A percentile compares a stretch with the other conserved stretches of the same genome.
phyloP scores from a whole-genome alignment of 2,329 filamentous ascomycete genomes.

The Rosellinia necatrix region DNA sequence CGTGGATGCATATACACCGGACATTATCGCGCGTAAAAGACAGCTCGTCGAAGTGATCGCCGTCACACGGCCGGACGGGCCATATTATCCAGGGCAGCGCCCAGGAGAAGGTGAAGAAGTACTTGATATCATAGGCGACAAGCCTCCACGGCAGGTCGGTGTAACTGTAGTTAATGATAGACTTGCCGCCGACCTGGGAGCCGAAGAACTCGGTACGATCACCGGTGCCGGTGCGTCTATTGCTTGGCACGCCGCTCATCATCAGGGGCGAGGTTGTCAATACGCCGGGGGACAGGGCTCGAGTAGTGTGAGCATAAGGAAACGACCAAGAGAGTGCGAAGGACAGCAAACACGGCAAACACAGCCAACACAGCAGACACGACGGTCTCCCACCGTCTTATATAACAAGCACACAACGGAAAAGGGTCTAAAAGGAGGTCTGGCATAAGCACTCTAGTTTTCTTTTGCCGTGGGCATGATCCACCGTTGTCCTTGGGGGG shows the following conservation, averaged over 20 bases:
- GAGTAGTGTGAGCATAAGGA: too few species aligned
- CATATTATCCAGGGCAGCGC: conserved; percentile 65
- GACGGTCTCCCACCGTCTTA: too few species aligned
- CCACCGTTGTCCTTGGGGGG: background rate
- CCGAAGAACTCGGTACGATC: conserved; percentile 57
- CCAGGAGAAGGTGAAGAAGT: conserved; percentile 60
- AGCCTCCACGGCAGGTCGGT: conserved; percentile 60
- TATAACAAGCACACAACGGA: too few species aligned
- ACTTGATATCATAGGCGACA: conserved; percentile 57
- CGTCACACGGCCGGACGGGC: conserved; percentile 58
- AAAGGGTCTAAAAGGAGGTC: too few species aligned
- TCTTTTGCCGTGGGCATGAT: too few species aligned
- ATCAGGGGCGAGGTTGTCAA: background rate
- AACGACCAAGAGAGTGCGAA: too few species aligned
- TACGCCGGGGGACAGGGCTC: background rate
- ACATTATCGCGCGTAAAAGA: conserved; percentile 62
- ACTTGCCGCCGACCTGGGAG: conserved; percentile 61
- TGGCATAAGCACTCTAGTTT: too few species aligned
- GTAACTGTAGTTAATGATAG: conserved; percentile 65
- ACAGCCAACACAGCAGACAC: background rate
- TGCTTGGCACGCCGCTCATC: background rate
- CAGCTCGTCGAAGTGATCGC: conserved; percentile 66
- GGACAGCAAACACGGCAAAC: background rate
- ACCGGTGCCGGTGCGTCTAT: conserved; percentile 12
- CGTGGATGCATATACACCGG: conserved; percentile 61